Base-by-base conservation (phyloP, 2,329 filamentous ascomycete species). In the Simplicillium sp. region DNA sequence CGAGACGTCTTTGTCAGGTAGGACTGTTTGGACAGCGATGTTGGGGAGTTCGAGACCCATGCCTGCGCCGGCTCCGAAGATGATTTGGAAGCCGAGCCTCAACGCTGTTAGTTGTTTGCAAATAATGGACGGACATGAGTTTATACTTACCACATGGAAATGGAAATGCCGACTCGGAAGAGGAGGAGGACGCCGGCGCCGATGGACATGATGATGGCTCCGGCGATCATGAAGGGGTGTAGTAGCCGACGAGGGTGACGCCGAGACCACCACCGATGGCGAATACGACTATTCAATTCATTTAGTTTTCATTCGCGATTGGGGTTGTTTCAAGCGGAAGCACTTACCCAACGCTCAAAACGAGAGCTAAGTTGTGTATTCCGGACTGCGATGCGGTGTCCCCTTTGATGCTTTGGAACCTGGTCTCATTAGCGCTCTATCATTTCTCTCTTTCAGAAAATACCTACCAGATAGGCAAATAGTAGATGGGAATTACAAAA, bases 361-460 rank as follows among this genome's bases (percentile, higher is more conserved):
- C n/a, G n/a, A n/a, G n/a, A n/a, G n/a, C n/a, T n/a, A n/a, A n/a
- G n/a, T n/a, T n/a, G n/a, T n/a, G n/a, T n/a, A n/a, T n/a, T n/a
- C n/a, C n/a, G n/a, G n/a, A n/a, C n/a, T n/a, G n/a, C n/a, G n/a
- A n/a, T n/a, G n/a, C n/a, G n/a, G n/a, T 31, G 29, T 31, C 28
- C n/a, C 37, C 61, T 39, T 60, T 50, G 36, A 66, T 60, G 7
- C 61, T 61, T 44, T 68, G 65, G 50, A 67, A 70, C 62, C 65
- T 71, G 39, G n/a, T n/a, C n/a, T n/a, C n/a, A n/a, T n/a, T n/a
- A n/a, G n/a, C n/a, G n/a, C n/a, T n/a, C n/a, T n/a, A n/a, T n/a
- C n/a, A n/a, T n/a, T n/a, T n/a, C n/a, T n/a, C n/a, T n/a, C n/a
- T n/a, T n/a, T n/a, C n/a, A n/a, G n/a, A n/a, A n/a, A n/a, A n/a